Evolutionary conservation across 1,284 basidiomycete genomes (phyloP), one percentile per base, ranked within the genome.

Genomic region (Stygiomarasmius scandens): DNA sequence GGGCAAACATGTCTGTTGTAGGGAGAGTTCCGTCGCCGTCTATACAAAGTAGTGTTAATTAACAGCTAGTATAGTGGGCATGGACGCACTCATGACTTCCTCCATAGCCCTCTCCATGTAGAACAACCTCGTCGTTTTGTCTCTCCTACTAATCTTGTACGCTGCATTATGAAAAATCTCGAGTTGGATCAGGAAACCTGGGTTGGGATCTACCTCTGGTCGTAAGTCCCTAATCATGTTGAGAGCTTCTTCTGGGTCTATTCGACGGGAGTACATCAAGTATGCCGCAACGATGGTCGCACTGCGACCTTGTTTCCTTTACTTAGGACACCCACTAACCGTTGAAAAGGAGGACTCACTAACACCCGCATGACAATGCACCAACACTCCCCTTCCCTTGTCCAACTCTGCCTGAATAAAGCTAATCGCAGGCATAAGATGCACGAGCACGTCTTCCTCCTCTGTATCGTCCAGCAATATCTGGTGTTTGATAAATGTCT

Each of bases 331-430:
- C 44, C n/a, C 41, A 23, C 34, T 22, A 38, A 32, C 11, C 25
- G n/a, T 52, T 24, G 44, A n/a, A 47, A 20, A 44, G 25, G 3
- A 41, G 20, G 46, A 84, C 89, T 68, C 71, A 92, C 92, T 93
- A 73, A 93, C 81, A 23, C 93, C 93, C 23, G 92, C 93, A 56
- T 91, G 86, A 69, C 93, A 95, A 70, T 96, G 93, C 0, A 95
- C 90, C 16, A 95, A 76, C 0, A 96, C 89, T 1, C 89, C 88
- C 25, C 86, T 79, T 0, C 83, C 84, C 65, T 88, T 90, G 65
- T 87, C 81, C 2, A 94, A 73, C 61, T 93, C 89, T 12, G 82
- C 80, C 61, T 89, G 79, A 54, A 96, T 93, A 75, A 93, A 93
- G 0, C 87, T 83, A 52, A 93, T 90, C 1, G 87, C 85, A 1